Evolutionary conservation across 2,329 filamentous ascomycete species (phyloP), one percentile per base, ranked within the genome.

Genomic region (Amesomyces nigricolor): DNA sequence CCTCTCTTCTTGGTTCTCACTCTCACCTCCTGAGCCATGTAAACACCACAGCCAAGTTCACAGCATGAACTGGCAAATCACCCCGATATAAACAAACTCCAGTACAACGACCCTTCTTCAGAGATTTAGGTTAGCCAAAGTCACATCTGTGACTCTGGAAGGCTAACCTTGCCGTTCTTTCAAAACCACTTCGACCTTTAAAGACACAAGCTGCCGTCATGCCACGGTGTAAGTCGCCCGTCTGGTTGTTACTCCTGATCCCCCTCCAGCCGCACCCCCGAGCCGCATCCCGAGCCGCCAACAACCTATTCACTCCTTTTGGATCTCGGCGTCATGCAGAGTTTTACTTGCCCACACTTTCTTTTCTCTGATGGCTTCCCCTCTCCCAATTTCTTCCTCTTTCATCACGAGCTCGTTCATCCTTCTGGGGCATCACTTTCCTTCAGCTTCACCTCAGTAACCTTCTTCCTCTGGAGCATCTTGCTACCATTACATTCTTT

Each of bases 161-260:
- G 32, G 32, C 32, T 35, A 7, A 3, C 7, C 32, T 13, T 49
- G 53, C 26, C 8, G 17, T 47, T 55, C 7, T 11, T 35, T 13
- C 9, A 35, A 35, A 26, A 26, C 51, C 4, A 48, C 53, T 38
- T 50, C 56, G 11, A 42, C n/a, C 9, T 35, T 35, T 3, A 35
- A 35, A 7, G 4, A 35, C 35, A 8, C 50, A 30, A 39, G 17
- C 42, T 19, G 37, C 53, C 42, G 19, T 5, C 38, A 58, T 62
- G 47, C 52, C 48, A 30, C 53, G 46, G 17, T 58, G 62, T 63
- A 60, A 63, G 62, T 62, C 43, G 17, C n/a, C 17, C 14, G 47
- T 35, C 32, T 4, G 9, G 32, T 26, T 26, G 32, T 35, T 13
- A 35, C 47, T 39, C 5, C 22, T 26, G 22, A 26, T 19, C 11